Percentiles rank a stretch among this genome's conserved stretches.
Evolutionary conservation across 106 monocot genomes (phyloP).

Genomic region (Vanilla planifolia): DNA sequence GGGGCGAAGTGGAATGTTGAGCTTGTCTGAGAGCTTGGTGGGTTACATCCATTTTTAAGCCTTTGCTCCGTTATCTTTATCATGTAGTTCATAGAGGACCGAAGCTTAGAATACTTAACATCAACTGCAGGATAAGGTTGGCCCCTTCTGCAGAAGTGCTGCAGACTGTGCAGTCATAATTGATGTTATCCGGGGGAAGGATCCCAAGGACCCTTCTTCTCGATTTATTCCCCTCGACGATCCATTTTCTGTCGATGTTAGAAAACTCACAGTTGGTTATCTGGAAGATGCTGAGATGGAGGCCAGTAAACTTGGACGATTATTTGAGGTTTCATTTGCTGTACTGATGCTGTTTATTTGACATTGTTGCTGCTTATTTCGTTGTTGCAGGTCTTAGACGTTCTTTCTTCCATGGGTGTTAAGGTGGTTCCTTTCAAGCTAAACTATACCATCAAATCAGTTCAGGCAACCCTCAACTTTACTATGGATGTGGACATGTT

Average conservation of each 20-base stretch:
- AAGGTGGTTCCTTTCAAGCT: constrained; percentile 78
- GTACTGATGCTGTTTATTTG: neutral
- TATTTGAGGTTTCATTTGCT: neutral
- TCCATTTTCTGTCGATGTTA: constrained; percentile 85
- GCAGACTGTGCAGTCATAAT: constrained; percentile 74
- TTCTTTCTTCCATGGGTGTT: constrained; percentile 71
- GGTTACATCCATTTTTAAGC: neutral
- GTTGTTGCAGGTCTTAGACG: constrained; percentile 47
- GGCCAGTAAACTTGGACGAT: constrained; percentile 20
- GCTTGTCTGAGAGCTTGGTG: constrained; percentile 97
- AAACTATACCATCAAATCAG: constrained; percentile 63
- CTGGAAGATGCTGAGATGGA: constrained; percentile 87
- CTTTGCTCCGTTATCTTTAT: neutral
- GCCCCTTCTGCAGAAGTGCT: constrained; percentile 90
- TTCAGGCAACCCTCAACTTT: constrained; percentile 75
- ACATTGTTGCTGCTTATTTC: neutral
- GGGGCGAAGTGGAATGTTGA: constrained; percentile 94
- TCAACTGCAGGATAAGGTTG: constrained; percentile 82
- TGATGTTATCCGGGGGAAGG: constrained; percentile 72
- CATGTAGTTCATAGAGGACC: neutral
- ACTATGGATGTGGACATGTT: constrained; percentile 98
- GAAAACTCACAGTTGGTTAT: constrained; percentile 78
- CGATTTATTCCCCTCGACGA: constrained; percentile 54
- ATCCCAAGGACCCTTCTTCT: constrained; percentile 77
- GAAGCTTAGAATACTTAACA: neutral